Base-by-base conservation (phyloP, 1,139 yeast genomes). In the Debaryomyces fabryi region DNA sequence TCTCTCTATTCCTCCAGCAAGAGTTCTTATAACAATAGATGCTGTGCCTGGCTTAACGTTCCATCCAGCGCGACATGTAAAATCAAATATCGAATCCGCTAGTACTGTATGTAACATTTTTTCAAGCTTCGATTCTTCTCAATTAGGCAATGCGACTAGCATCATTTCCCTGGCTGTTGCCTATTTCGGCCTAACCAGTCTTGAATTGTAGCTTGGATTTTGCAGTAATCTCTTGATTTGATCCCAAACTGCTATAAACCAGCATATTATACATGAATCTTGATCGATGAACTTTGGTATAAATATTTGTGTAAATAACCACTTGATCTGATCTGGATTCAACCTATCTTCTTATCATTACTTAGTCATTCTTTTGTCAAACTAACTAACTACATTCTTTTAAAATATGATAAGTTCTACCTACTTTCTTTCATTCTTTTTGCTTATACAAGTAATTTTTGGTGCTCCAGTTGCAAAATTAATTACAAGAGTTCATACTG, bases 401-500 rank as follows among this genome's bases (percentile, higher is more conserved):
- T 18, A 32, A 15, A 38, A 30, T n/a, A 30, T 13, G 57, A 52
- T 51, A 30, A 18, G 36, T 32, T 40, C 6, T 30, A 40, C 43
- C 43, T 21, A 41, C 42, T 55, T 60, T 45, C 47, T 63, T 47
- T 56, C 60, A 49, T 57, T 64, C 41, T 52, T 61, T 49, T 53
- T 57, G 35, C 39, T 59, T 5, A 24, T 63, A 4, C 64, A 64
- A 37, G 45, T 63, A 25, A 62, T 62, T 8, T 20, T 53, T 7
- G 72, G 77, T 9, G 65, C 69, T 20, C 79, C 80, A 4, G 54
- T 65, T 32, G 76, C 69, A 30, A 68, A 63, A 38, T 58, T 82
- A 23, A 72, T 85, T 48, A 85, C 91, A 9, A 75, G 87, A 59
- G 68, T 72, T 40, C 86, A 82, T 58, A 83, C 88, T 24, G 90